Evolutionary conservation across 768 basidiomycete species (phyloP).

Genomic region (Boletus tylopilopsis): DNA sequence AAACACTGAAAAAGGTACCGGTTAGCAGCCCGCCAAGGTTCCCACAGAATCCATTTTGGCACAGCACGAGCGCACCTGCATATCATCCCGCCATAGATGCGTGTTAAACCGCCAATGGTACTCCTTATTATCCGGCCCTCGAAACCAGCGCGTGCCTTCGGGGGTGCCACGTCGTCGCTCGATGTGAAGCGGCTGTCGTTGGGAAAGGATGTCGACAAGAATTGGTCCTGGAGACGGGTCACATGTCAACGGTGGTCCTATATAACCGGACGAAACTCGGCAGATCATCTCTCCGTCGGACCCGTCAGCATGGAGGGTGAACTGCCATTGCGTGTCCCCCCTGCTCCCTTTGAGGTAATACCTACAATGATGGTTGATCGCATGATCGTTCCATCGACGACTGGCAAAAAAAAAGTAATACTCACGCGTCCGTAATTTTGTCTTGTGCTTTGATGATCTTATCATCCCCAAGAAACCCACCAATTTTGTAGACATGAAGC

Average conservation of each 20-base stretch:
- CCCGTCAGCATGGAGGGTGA: conserved; percentile 17
- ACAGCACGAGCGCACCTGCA: conserved; percentile 17
- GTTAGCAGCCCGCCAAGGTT: not conserved
- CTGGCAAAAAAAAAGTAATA: not conserved
- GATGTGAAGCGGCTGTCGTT: conserved; percentile 6
- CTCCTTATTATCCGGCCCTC: conserved; percentile 19
- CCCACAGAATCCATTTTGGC: not conserved
- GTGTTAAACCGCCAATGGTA: conserved; percentile 20
- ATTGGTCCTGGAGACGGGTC: conserved; percentile 4
- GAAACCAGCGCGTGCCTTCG: conserved; percentile 20
- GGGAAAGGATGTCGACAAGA: conserved; percentile 15
- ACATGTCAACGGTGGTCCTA: conserved; percentile 11
- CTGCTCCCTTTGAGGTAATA: conserved; percentile 23
- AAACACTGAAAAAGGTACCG: conserved; percentile 12
- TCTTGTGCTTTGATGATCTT: conserved; percentile 26
- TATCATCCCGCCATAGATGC: conserved; percentile 16
- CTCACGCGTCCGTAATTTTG: conserved; percentile 19
- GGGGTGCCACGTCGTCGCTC: conserved; percentile 9
- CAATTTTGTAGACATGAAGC: conserved; percentile 26
- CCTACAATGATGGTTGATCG: conserved; percentile 4
- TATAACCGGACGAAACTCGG: conserved; percentile 20
- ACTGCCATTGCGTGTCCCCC: conserved; percentile 14
- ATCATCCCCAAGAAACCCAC: conserved; percentile 24
- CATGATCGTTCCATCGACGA: not conserved
- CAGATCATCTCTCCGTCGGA: conserved; percentile 18